Evolutionary conservation across 352 stramenopile species (phyloP), one percentile per base, ranked within the genome.

Genomic region (Phytophthora kernoviae): DNA sequence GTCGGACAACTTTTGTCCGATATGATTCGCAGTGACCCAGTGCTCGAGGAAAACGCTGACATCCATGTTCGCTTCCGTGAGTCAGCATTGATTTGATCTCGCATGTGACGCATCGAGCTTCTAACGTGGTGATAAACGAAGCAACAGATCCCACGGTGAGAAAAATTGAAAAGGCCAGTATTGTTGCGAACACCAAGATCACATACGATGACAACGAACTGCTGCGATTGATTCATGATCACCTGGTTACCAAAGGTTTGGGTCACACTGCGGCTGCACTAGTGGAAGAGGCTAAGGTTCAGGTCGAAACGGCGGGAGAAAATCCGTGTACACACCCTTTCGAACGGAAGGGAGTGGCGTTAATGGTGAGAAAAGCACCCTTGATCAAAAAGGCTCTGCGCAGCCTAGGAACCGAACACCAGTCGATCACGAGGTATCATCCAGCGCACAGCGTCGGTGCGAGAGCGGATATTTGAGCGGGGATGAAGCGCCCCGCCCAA

Each of bases 111-210:
- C 84, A 93, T 50, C 81, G 87, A 27, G 82, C 86, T 2, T 87
- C 87, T 2, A 91, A 88, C 44, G 79, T 88, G 5, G 84, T 95
- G 6, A 93, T 94, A 45, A 91, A 93, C 43, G 89, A 96, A 59
- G 87, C 87, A 10, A 92, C 87, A 0, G 89, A 96, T 50, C 87
- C 89, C 11, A 93, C 87, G 0, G 85, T 94, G 17, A 76, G 81
- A 12, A 95, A 96, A 40, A 93, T 96, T 33, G 87, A 96, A 53
- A 95, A 96, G 59, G 89, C 87, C 10, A 93, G 86, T 34, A 94
- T 96, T 36, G 88, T 96, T 32, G 84, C 88, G 0, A 86, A 92
- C 53, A 96, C 88, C 17, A 84, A 87, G 40, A 93, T 96, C 57
- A 82, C 84, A 12, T 96, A 93, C 59, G 79, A 94, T 33, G 66